Base-by-base conservation (phyloP, 176 grass and related monocot species). In the Triticum turgidum region DNA sequence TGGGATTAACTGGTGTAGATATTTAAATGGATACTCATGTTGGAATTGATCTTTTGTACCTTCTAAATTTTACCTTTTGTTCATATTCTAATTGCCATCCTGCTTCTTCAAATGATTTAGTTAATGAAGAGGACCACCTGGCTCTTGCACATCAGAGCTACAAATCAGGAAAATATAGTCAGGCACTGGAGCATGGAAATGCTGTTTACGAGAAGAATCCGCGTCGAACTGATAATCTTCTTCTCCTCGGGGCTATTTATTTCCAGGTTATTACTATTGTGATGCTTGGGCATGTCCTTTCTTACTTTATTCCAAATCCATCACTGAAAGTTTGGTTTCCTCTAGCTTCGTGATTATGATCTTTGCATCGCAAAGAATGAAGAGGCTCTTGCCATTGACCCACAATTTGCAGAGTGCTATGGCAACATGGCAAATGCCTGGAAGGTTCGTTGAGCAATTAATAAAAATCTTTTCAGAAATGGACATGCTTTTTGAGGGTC, bases 391-490 rank as follows among this genome's bases (percentile, higher is more conserved):
- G 82, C 90, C 30, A 94, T 99, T 79, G 94, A 99, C 88, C 90
- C 97, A 35, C 87, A 86, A 29, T 96, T 99, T 93, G 92, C 94
- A 34, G 97, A 96, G 75, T 99, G 94, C 64, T 99, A 97, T 13
- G 97, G 97, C 73, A 99, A 99, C 87, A 99, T 99, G 97, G 97
- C 90, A 59, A 99, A 99, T 99, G 97, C 97, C 66, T 99, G 97
- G 97, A 99, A 96, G 97, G 97, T 99, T 51, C 1, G 33, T 20
- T 80, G 37, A 77, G 11, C 5, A 80, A 47, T 49, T 30, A 64
- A 66, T 14, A 49, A 25, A 69, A 61, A 68, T 59, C 11, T 42
- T 69, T 63, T 65, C 30, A 6, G n/a, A 80, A 83, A 73, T 51
- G 29, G 29, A 77, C 47, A 77, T 56, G 27, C 18, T 33, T 56